A percentile compares a stretch with the other conserved stretches of the same genome.
phyloP scores from a whole-genome alignment of 345 rosid species.

The Anacardium occidentale region DNA sequence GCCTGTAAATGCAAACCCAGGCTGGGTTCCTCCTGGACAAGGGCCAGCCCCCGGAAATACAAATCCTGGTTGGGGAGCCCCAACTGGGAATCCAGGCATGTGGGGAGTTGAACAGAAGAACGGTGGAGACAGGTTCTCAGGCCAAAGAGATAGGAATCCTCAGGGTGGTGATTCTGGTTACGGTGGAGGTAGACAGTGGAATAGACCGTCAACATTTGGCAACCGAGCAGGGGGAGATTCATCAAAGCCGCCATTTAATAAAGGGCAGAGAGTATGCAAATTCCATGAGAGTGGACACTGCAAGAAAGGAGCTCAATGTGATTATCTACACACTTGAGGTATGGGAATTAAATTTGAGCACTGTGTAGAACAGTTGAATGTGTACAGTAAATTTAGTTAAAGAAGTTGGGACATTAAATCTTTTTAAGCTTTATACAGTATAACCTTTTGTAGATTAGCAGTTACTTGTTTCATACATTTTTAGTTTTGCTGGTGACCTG shows the following conservation, averaged over 20 bases:
- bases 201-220: conserved; percentile 50
- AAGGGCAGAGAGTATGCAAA: conserved; percentile 64
- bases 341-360: conserved; percentile 20
- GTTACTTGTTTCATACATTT: no score
- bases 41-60: conserved; percentile 40
- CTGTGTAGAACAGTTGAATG: conserved; percentile 22
- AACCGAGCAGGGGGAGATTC: conserved; percentile 43
- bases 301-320: conserved; percentile 73
- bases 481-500: no score
- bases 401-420: not conserved
- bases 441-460: no score
- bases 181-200: conserved; percentile 56
- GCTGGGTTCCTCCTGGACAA: conserved; percentile 53
- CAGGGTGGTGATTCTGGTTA: conserved; percentile 55
- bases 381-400: conserved; percentile 32
- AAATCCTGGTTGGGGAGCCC: conserved; percentile 35
- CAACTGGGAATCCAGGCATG: conserved; percentile 37
- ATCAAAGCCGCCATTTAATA: conserved; percentile 34
- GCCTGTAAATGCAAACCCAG: conserved; percentile 36
- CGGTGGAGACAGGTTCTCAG: conserved; percentile 47
- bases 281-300: conserved; percentile 63
- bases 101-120: conserved; percentile 60
- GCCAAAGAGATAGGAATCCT: conserved; percentile 43
- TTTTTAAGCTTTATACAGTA: no score
- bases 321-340: conserved; percentile 54